Conservation (phyloP, 495 filamentous ascomycete species). For the Echria macrotheca region DNA sequence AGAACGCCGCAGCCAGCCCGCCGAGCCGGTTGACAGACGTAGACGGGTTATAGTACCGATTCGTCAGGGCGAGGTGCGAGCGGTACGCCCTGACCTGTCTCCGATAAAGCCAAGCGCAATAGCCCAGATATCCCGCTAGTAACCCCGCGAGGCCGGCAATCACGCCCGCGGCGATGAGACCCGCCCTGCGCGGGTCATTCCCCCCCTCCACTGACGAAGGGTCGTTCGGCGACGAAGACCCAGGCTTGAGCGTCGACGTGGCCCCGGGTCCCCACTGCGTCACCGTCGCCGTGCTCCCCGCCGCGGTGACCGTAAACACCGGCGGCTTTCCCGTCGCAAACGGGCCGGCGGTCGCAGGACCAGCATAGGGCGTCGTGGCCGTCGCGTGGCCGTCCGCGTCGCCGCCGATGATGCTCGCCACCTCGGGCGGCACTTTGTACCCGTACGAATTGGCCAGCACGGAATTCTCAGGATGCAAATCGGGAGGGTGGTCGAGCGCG, state of each 20-base stretch:
- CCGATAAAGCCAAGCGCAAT: constrained; percentile 66
- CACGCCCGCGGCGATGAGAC: constrained; percentile 58
- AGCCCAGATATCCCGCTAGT: constrained; percentile 58
- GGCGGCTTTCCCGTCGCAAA: constrained; percentile 60
- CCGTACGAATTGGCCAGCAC: constrained; percentile 54
- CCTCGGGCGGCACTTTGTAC: constrained; percentile 57
- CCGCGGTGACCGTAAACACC: constrained; percentile 58
- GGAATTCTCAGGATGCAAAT: constrained; percentile 34
- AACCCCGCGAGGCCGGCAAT: constrained; percentile 57
- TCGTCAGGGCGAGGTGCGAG: constrained; percentile 55
- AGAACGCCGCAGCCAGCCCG: constrained; percentile 15
- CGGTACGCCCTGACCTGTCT: constrained; percentile 58
- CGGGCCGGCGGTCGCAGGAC: constrained; percentile 58
- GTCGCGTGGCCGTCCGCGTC: constrained; percentile 57
- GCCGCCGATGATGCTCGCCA: constrained; percentile 61
- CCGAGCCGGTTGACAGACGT: constrained; percentile 9
- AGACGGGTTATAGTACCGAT: constrained; percentile 28
- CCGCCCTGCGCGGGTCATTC: constrained; percentile 37
- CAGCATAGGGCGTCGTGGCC: constrained; percentile 56
- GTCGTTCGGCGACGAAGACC: neutral
- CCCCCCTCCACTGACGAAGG: constrained; percentile 3
- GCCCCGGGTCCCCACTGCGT: constrained; percentile 30
- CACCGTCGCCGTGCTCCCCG: constrained; percentile 53
- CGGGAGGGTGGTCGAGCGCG: constrained; percentile 31
- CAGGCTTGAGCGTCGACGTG: constrained; percentile 27